Evolutionary conservation across 805 yeast species (phyloP).

Genomic region (Nakazawaea anatomiae): DNA sequence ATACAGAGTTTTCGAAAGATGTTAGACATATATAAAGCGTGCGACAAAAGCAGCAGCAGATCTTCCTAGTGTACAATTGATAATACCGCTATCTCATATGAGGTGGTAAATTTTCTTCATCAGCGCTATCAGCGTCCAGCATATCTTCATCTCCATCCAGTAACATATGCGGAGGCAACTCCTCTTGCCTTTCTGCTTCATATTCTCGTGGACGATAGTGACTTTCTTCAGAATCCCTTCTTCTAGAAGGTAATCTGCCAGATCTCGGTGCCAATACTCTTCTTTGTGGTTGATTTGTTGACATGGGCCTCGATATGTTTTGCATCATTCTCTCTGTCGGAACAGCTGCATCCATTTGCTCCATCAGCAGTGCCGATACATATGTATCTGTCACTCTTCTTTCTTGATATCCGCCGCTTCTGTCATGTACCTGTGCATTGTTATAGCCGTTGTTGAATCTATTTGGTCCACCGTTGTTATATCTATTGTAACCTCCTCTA

Average conservation of each 20-base stretch:
- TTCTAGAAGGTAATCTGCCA: conserved; percentile 1
- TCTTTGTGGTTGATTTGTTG: neutral
- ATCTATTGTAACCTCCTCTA: neutral
- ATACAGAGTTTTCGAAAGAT: conserved; percentile 89
- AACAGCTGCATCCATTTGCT: neutral
- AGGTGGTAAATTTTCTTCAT: conserved; percentile 9
- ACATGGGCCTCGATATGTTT: neutral
- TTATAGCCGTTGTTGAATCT: neutral
- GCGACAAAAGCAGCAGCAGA: neutral
- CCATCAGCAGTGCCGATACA: neutral
- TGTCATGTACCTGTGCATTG: neutral
- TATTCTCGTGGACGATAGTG: neutral
- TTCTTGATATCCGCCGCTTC: neutral
- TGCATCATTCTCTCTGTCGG: neutral
- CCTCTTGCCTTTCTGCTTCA: neutral
- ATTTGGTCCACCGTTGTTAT: neutral
- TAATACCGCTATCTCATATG: conserved; percentile 3
- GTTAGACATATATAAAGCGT: conserved; percentile 31
- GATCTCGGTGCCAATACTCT: conserved; percentile 5
- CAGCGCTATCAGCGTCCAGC: neutral
- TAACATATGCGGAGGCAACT: conserved; percentile 9
- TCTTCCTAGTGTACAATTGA: neutral
- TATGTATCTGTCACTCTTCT: conserved; percentile 1
- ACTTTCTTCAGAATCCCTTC: neutral
- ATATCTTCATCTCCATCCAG: conserved; percentile 2